phyloP scores from a whole-genome alignment of 305 asterid species.

The Fraxinus baroniana region DNA sequence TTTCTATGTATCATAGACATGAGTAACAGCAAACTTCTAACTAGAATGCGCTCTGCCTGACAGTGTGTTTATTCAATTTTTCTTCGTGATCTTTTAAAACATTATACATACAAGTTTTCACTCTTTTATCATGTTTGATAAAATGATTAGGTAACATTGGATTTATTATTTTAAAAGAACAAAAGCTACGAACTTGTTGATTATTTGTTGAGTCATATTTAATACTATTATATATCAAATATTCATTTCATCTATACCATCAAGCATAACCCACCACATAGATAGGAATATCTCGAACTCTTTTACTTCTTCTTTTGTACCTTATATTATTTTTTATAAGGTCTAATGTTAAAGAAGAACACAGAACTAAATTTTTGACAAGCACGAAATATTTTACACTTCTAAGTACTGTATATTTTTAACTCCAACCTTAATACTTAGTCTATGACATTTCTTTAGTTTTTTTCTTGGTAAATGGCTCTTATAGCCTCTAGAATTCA shows the following conservation, averaged over 20 bases:
- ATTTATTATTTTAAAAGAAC: background rate
- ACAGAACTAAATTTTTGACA: background rate
- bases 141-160: background rate
- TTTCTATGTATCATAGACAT: background rate
- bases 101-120: background rate
- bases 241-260: background rate
- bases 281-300: background rate
- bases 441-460: background rate
- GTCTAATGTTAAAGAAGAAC: background rate
- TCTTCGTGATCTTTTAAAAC: background rate
- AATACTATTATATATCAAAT: background rate
- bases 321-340: background rate
- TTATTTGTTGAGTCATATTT: background rate
- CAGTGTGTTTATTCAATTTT: background rate
- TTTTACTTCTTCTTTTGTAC: background rate
- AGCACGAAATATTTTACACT: background rate
- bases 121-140: background rate
- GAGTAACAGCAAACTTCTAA: background rate
- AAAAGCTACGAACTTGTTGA: background rate
- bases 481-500: background rate
- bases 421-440: background rate
- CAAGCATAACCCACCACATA: background rate
- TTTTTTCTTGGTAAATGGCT: background rate
- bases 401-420: no score
- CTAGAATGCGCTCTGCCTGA: background rate